Evolutionary conservation across 176 grass and related monocot species (phyloP), one percentile per base, ranked within the genome.

Genomic region (Stipa capillata): DNA sequence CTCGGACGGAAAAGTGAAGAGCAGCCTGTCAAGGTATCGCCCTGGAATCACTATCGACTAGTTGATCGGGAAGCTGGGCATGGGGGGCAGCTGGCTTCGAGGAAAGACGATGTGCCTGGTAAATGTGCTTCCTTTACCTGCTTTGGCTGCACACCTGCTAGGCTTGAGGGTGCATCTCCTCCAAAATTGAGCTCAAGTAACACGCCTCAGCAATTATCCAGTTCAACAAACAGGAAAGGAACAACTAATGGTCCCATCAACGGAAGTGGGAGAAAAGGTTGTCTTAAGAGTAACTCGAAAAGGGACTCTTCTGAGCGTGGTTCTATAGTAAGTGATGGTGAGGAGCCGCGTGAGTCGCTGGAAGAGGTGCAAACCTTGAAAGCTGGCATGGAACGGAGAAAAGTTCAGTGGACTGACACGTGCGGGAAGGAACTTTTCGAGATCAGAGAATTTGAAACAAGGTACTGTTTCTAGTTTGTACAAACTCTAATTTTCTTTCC

Each of bases 341-440:
- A 97, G 51, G 90, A 87, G 32, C 79, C 80, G 15, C 65, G 78
- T 12, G 94, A 97, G 44, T 87, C 91, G 2, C 33, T 89, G 32
- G 94, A 93, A 66, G 89, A 92, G 81, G 50, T 78, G 24, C 86
- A 89, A 83, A 91, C 77, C 47, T 81, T 87, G 72, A 97, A 76
- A 34, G 73, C 82, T 56, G 89, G 94, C 78, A 79, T 88, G 53
- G 84, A 87, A 29, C 80, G 78, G 42, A 89, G 91, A 44, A 97
- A 91, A 90, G 94, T 97, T 80, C 91, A 87, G 44, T 97, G 94
- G 94, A 97, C 90, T 39, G 94, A 93, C 75, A 85, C 78, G 39
- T 93, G 88, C 42, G 94, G 94, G 28, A 97, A 97, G 80, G 88
- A 93, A 2, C 94, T 97, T 80, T 92, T 88, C 4, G 94, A 93